Conservation (phyloP, 1,284 basidiomycete genomes). For the Malassezia cuniculi region DNA sequence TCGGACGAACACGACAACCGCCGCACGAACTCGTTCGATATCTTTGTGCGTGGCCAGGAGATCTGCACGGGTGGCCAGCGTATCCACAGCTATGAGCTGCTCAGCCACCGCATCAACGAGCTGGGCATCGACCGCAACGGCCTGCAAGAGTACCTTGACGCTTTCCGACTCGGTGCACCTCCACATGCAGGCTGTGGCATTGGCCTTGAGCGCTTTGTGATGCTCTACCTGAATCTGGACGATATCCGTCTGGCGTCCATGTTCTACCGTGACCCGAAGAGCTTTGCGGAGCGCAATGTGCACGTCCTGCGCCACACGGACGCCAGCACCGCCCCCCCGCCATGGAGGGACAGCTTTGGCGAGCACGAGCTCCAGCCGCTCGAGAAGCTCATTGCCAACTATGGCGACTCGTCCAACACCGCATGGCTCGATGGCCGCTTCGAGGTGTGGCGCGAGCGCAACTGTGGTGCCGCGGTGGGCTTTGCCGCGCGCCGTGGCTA, state of each 20-base stretch:
- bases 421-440: constrained; percentile 54
- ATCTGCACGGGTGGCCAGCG: constrained; percentile 44
- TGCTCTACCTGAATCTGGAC: constrained; percentile 42
- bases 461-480: constrained; percentile 50
- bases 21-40: constrained; percentile 40
- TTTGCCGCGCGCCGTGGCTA: constrained; percentile 47
- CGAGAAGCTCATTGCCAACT: constrained; percentile 51
- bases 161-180: constrained; percentile 39
- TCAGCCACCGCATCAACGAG: constrained; percentile 29
- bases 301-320: constrained; percentile 33
- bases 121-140: constrained; percentile 27
- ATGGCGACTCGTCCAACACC: constrained; percentile 53
- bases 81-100: constrained; percentile 32
- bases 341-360: constrained; percentile 22
- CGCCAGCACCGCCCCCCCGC: constrained; percentile 33
- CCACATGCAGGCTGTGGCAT: constrained; percentile 43
- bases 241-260: constrained; percentile 39
- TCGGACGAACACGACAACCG: constrained; percentile 49
- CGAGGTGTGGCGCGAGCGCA: constrained; percentile 50
- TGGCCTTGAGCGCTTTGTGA: constrained; percentile 40
- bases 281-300: constrained; percentile 22
- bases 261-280: constrained; percentile 42
- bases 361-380: constrained; percentile 31
- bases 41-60: constrained; percentile 42
- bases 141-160: constrained; percentile 41